phyloP scores from a whole-genome alignment of 169 alveolate species.

The Plasmodium vinckei region DNA sequence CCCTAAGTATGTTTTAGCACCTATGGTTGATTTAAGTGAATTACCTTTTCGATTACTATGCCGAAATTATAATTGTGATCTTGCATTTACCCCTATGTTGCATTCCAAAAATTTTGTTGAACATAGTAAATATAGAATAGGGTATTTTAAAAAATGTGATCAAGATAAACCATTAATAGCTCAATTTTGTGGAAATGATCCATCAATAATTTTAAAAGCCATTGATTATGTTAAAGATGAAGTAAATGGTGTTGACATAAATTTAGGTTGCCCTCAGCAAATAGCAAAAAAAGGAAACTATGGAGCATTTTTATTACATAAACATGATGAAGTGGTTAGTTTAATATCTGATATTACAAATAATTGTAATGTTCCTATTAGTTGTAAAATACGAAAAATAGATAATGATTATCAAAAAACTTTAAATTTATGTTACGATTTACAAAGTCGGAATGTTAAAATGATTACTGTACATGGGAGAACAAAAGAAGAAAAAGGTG shows the following conservation, averaged over 20 bases:
- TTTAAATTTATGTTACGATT: slow-evolving; percentile 88
- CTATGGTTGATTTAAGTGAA: slow-evolving; percentile 87
- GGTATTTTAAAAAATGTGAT: slow-evolving; percentile 80
- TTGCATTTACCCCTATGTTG: slow-evolving; percentile 94
- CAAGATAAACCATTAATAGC: slow-evolving; percentile 87
- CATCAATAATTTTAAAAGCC: slow-evolving; percentile 87
- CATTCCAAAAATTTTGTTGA: slow-evolving; percentile 89
- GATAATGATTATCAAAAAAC: slow-evolving; percentile 89
- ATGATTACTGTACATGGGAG: slow-evolving; percentile 89
- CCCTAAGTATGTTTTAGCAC: slow-evolving; percentile 84
- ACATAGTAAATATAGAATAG: slow-evolving; percentile 79
- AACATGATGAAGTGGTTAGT: slow-evolving; percentile 86
- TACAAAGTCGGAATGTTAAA: slow-evolving; percentile 85
- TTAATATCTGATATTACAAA: slow-evolving; percentile 87
- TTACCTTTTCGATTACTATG: slow-evolving; percentile 89
- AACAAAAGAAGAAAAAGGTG: slow-evolving; percentile 80
- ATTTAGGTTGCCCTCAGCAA: slow-evolving; percentile 95
- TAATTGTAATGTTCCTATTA: slow-evolving; percentile 87
- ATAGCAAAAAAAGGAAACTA: slow-evolving; percentile 94
- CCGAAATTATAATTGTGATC: slow-evolving; percentile 89
- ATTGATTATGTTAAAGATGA: slow-evolving; percentile 89
- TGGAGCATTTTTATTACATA: slow-evolving; percentile 93
- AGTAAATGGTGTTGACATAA: slow-evolving; percentile 93
- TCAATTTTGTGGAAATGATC: slow-evolving; percentile 93
- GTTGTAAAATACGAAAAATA: slow-evolving; percentile 93